Evolutionary conservation across 305 asterid species (phyloP).

Genomic region (Rubia balearica): DNA sequence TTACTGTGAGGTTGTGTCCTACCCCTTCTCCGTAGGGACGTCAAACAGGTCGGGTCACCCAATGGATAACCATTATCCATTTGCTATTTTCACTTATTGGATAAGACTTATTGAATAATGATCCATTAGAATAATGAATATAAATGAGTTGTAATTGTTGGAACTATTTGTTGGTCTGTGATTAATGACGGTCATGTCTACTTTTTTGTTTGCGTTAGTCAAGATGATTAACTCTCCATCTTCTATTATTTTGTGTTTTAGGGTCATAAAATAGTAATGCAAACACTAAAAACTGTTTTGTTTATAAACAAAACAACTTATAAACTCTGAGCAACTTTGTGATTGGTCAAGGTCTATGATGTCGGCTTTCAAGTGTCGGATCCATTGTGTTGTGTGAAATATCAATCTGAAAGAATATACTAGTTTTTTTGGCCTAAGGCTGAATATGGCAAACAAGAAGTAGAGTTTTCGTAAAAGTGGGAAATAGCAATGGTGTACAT

Average conservation of each 20-base stretch:
- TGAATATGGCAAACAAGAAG: not conserved
- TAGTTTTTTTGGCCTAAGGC: not conserved
- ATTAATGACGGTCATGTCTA: not conserved
- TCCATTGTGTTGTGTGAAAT: not conserved
- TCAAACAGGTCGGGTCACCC: too few species aligned
- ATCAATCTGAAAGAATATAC: not conserved
- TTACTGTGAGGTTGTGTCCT: too few species aligned
- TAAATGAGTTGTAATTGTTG: too few species aligned
- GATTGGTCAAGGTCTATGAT: not conserved
- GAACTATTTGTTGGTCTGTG: not conserved
- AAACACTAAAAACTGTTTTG: too few species aligned
- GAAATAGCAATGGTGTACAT: not conserved
- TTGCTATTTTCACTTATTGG: too few species aligned
- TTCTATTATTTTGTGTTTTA: not conserved
- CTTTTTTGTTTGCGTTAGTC: not conserved
- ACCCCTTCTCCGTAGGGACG: too few species aligned
- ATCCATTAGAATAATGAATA: too few species aligned
- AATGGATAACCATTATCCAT: too few species aligned
- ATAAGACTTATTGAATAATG: too few species aligned
- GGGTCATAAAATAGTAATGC: not conserved
- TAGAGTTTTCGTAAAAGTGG: not conserved
- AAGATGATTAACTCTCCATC: not conserved
- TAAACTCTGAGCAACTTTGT: too few species aligned
- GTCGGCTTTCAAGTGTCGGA: not conserved
- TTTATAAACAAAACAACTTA: too few species aligned